These are phyloP conservation scores for Auricularia sp. DNA, from an alignment of 768 basidiomycete genomes.

Conservation along the genomic window DNA sequence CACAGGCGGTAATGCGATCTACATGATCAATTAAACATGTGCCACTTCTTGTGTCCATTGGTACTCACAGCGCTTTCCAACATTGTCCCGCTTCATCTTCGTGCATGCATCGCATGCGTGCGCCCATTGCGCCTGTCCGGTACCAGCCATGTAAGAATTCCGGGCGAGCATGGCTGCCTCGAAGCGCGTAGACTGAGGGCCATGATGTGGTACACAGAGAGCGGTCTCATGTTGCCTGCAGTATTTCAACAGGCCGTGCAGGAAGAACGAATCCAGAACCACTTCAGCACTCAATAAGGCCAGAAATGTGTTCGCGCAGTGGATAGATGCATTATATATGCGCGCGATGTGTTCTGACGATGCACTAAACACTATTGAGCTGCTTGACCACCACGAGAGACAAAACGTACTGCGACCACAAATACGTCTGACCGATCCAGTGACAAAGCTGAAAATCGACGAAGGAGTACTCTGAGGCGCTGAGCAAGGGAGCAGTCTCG, in stretches of 20 bases:
- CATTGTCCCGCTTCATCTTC: neutral
- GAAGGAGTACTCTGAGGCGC: too few species aligned
- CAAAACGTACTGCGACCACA: too few species aligned
- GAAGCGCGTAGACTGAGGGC: too few species aligned
- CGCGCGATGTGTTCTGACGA: neutral
- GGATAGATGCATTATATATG: neutral
- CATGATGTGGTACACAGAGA: neutral
- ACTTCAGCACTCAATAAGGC: neutral
- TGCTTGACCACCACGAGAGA: too few species aligned
- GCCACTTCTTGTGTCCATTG: too few species aligned
- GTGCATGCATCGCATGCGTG: conserved; percentile 5
- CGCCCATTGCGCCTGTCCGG: conserved; percentile 3
- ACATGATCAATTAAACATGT: too few species aligned
- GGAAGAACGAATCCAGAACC: conserved; percentile 6
- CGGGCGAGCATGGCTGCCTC: too few species aligned
- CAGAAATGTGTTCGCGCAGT: too few species aligned
- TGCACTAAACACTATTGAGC: neutral
- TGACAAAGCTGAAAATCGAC: too few species aligned
- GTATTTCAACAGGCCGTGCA: conserved; percentile 1
- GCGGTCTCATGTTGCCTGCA: neutral
- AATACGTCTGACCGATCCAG: too few species aligned
- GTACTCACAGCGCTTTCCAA: neutral
- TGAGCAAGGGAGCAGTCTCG: too few species aligned
- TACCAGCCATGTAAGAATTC: neutral
- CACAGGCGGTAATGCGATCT: neutral